A percentile compares a stretch with the other conserved stretches of the same genome.
These are phyloP conservation scores for Exophiala mesophila DNA, from an alignment of 2,329 filamentous ascomycete species.

Conservation along the genomic window DNA sequence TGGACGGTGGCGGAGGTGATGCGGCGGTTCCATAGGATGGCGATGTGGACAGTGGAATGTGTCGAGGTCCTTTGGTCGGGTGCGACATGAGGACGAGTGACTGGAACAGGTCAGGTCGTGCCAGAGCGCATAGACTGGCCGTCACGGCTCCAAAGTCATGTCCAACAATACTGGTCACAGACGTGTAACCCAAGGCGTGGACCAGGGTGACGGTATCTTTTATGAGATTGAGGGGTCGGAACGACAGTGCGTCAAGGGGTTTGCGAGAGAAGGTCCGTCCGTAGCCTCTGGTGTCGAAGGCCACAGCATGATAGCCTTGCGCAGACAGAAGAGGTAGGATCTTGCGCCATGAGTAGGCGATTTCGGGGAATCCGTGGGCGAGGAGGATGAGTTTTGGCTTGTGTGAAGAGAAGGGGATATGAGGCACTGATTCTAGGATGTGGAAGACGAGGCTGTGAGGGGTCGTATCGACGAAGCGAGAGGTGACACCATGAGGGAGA, in stretches of 20 bases:
- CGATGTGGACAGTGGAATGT: constrained; percentile 44
- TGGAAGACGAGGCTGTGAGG: constrained; percentile 58
- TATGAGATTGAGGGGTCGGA: constrained; percentile 55
- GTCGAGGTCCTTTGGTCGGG: constrained; percentile 53
- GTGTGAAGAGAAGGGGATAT: constrained; percentile 4
- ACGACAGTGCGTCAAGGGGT: constrained; percentile 33
- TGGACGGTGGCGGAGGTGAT: constrained; percentile 13
- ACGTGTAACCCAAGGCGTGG: constrained; percentile 54
- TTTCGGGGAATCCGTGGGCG: constrained; percentile 56
- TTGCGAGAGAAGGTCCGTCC: constrained; percentile 58
- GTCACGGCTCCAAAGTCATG: constrained; percentile 64
- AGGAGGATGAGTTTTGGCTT: constrained; percentile 24
- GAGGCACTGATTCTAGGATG: constrained; percentile 27
- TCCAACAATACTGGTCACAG: constrained; percentile 57
- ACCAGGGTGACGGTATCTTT: constrained; percentile 60
- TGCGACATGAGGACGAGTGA: constrained; percentile 61
- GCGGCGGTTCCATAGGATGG: constrained; percentile 24
- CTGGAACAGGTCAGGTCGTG: constrained; percentile 61
- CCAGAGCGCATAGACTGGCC: constrained; percentile 55
- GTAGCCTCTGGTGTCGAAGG: constrained; percentile 64
- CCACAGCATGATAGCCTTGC: constrained; percentile 60
- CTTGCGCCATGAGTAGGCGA: constrained; percentile 66
- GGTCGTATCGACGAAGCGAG: constrained; percentile 53
- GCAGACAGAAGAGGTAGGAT: constrained; percentile 55
- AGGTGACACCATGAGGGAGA: constrained; percentile 52